Percentiles rank a stretch among this genome's conserved stretches.
phyloP scores from a whole-genome alignment of 2,329 filamentous ascomycete species.

The Piedraia hortae region DNA sequence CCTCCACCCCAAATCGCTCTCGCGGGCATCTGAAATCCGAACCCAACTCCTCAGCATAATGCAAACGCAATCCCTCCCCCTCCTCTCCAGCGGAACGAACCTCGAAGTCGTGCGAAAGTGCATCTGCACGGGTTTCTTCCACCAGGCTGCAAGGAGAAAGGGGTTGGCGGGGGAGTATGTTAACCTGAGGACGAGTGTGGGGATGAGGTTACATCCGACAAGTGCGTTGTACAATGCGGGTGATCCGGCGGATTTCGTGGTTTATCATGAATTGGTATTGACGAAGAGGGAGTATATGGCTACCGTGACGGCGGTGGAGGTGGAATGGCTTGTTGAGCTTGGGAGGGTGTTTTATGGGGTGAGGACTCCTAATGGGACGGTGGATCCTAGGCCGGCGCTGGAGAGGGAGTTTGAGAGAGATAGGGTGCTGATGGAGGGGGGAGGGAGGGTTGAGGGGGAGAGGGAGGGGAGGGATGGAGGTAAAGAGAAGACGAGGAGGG shows the following conservation, averaged over 20 bases:
- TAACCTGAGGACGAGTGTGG: slow-evolving; percentile 82
- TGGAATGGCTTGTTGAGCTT: slow-evolving; percentile 87
- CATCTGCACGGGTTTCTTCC: slow-evolving; percentile 94
- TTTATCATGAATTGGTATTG: slow-evolving; percentile 93
- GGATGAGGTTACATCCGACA: slow-evolving; percentile 81
- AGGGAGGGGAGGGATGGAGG: too few species aligned
- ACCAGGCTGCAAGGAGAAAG: slow-evolving; percentile 87
- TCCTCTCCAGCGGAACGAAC: slow-evolving; percentile 77
- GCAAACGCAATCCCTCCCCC: slow-evolving; percentile 68
- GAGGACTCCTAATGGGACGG: too few species aligned
- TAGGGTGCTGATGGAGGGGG: too few species aligned
- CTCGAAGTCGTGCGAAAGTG: slow-evolving; percentile 91
- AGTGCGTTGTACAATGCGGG: slow-evolving; percentile 77
- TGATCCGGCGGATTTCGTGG: slow-evolving; percentile 84
- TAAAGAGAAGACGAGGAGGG: too few species aligned
- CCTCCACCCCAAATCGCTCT: slow-evolving; percentile 76
- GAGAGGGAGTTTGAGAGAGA: too few species aligned
- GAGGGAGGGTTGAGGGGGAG: too few species aligned
- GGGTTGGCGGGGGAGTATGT: slow-evolving; percentile 95
- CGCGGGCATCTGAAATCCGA: slow-evolving; percentile 75
- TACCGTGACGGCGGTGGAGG: slow-evolving; percentile 83
- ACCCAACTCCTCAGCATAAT: slow-evolving; percentile 89
- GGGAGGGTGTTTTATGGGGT: slow-evolving; percentile 93
- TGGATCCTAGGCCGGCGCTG: too few species aligned
- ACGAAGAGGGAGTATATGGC: slow-evolving; percentile 97